Evolutionary conservation across 176 grass and related monocot species (phyloP).

Genomic region (Chrysopogon serrulatus): DNA sequence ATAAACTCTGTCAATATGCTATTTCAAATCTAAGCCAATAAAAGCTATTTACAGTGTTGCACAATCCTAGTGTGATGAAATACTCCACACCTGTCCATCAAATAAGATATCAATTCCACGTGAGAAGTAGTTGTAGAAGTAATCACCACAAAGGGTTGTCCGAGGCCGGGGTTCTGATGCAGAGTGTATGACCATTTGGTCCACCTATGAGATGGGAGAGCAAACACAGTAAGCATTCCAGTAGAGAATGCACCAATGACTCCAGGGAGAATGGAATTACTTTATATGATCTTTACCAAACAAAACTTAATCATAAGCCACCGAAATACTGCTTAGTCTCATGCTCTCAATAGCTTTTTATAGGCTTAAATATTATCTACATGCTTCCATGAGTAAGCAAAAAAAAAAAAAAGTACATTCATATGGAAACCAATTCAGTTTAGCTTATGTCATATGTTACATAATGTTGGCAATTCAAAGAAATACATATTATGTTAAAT

Average conservation of each 20-base stretch:
- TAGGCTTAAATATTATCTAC: neutral
- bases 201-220: slow-evolving; percentile 43
- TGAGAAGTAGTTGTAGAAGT: slow-evolving; percentile 94
- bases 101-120: slow-evolving; percentile 97
- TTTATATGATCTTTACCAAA: neutral
- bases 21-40: neutral
- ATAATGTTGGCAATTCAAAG: neutral
- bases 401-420: neutral
- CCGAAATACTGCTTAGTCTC: neutral
- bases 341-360: neutral
- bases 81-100: slow-evolving; percentile 75
- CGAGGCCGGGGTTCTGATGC: slow-evolving; percentile 71
- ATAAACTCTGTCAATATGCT: slow-evolving; percentile 1
- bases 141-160: slow-evolving; percentile 84
- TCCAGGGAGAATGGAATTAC: slow-evolving; percentile 3
- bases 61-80: neutral
- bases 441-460: neutral
- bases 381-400: slow-evolving; percentile 11
- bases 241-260: neutral
- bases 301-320: neutral
- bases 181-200: slow-evolving; percentile 99
- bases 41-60: neutral
- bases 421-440: neutral
- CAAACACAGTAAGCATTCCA: slow-evolving; percentile 15
- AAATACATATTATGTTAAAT: slow-evolving; percentile 10